A percentile compares a stretch with the other conserved stretches of the same genome.
phyloP scores from a whole-genome alignment of 2,329 filamentous ascomycete genomes.

The Diaporthe citrichinensis region DNA sequence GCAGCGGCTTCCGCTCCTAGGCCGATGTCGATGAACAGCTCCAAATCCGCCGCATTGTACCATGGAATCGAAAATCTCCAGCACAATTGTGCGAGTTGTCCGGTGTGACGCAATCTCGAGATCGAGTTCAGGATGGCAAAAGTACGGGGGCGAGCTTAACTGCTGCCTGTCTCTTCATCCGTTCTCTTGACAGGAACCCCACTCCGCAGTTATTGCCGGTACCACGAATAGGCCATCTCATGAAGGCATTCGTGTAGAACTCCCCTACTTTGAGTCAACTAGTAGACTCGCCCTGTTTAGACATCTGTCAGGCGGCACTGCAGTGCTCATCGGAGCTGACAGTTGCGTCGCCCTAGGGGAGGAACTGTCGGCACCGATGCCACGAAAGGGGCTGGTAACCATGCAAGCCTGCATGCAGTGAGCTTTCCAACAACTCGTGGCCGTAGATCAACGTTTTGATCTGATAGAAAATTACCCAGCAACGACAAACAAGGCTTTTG shows the following conservation, averaged over 20 bases:
- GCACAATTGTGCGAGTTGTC: neutral
- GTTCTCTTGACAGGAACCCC: too few species aligned
- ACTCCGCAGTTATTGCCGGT: neutral
- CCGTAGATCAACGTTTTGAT: neutral
- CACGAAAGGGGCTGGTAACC: neutral
- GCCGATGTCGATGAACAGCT: neutral
- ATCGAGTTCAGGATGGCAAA: neutral
- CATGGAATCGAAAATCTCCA: neutral
- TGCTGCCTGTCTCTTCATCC: neutral
- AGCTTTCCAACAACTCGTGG: neutral
- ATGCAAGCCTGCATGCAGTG: constrained; percentile 1
- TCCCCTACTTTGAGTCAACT: too few species aligned
- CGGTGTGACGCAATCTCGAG: neutral
- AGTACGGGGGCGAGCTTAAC: neutral
- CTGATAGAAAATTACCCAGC: neutral
- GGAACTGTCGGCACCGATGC: neutral
- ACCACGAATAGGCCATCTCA: too few species aligned
- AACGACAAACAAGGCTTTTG: neutral
- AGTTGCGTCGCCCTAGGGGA: neutral
- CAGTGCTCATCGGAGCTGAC: constrained; percentile 8
- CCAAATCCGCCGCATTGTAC: too few species aligned
- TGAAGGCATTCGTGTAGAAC: neutral
- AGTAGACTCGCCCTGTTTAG: neutral
- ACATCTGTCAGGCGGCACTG: neutral
- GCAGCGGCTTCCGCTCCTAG: neutral